Evolutionary conservation across 192 early-diverging fungal species (phyloP).

Genomic region (Tieghemiomyces parasiticus): DNA sequence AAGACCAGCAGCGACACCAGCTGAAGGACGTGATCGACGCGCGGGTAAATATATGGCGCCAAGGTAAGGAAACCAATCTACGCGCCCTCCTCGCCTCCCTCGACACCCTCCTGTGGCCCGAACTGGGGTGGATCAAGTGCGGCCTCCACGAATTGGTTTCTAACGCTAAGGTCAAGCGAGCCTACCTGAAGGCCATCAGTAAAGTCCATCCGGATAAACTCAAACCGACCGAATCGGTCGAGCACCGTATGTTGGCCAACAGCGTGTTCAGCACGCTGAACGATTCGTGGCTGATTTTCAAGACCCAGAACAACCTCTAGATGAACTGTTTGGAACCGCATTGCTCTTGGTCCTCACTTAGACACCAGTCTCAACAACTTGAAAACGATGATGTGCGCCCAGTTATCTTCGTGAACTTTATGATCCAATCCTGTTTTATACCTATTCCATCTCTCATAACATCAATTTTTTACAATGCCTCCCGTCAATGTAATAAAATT

Average conservation of each 20-base stretch:
- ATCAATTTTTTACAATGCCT: too few relatives aligned
- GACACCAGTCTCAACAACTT: too few relatives aligned
- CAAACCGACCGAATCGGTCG: slow-evolving; percentile 39
- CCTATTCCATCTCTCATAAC: too few relatives aligned
- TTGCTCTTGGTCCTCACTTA: too few relatives aligned
- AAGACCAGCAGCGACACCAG: slow-evolving; percentile 60
- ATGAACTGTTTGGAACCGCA: too few relatives aligned
- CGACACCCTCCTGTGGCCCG: slow-evolving; percentile 61
- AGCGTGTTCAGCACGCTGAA: slow-evolving; percentile 80
- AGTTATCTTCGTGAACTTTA: too few relatives aligned
- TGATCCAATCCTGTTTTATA: too few relatives aligned
- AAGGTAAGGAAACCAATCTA: slow-evolving; percentile 81
- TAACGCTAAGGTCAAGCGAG: slow-evolving; percentile 74
- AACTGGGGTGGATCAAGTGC: slow-evolving; percentile 54
- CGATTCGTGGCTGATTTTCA: slow-evolving; percentile 91
- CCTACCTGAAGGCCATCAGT: slow-evolving; percentile 83
- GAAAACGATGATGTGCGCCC: too few relatives aligned
- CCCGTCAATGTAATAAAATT: too few relatives aligned
- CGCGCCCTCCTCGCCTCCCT: slow-evolving; percentile 74
- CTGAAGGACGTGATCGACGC: slow-evolving; percentile 68
- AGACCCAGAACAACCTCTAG: slow-evolving; percentile 58
- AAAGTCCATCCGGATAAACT: slow-evolving; percentile 95
- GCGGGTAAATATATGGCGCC: slow-evolving; percentile 57
- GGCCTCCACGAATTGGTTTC: slow-evolving; percentile 76
- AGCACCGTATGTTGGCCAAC: slow-evolving; percentile 75